These are phyloP conservation scores for Linaria vulgaris DNA, from an alignment of 257 asterid species.

Conservation along the genomic window DNA sequence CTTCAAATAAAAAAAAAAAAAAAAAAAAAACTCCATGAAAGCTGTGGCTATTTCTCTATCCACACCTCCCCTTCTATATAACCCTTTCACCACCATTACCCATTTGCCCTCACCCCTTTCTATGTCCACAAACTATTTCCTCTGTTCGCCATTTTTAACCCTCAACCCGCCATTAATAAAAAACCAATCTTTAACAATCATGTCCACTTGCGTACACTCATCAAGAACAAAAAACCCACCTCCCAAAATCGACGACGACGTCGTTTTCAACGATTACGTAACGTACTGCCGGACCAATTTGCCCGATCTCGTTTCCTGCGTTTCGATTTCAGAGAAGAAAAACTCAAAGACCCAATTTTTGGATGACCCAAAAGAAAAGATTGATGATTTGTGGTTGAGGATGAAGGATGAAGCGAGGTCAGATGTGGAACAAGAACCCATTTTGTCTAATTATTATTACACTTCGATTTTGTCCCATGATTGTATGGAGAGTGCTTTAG, in stretches of 20 bases:
- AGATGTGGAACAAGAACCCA: slow-evolving; percentile 70
- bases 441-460: slow-evolving; percentile 52
- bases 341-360: slow-evolving; percentile 19
- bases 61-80: slow-evolving; percentile 28
- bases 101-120: slow-evolving; percentile 27
- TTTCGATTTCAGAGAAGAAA: slow-evolving; percentile 31
- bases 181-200: slow-evolving; percentile 31
- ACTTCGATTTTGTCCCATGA: slow-evolving; percentile 57
- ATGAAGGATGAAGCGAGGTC: slow-evolving; percentile 71
- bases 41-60: slow-evolving; percentile 23
- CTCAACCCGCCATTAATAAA: slow-evolving; percentile 18
- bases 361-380: slow-evolving; percentile 11
- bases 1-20: not conserved
- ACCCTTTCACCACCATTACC: slow-evolving; percentile 18
- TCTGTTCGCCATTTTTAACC: slow-evolving; percentile 30
- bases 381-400: slow-evolving; percentile 51
- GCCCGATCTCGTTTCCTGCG: slow-evolving; percentile 43
- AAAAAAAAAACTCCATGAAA: not conserved
- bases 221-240: slow-evolving; percentile 54
- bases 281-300: slow-evolving; percentile 42
- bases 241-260: slow-evolving; percentile 43
- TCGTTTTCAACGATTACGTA: slow-evolving; percentile 37
- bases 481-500: slow-evolving; percentile 62
- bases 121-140: slow-evolving; percentile 44
- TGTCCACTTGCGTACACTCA: slow-evolving; percentile 44